A percentile compares a stretch with the other conserved stretches of the same genome.
phyloP scores from a whole-genome alignment of 345 rosid genomes.

The Sonneratia caseolaris region DNA sequence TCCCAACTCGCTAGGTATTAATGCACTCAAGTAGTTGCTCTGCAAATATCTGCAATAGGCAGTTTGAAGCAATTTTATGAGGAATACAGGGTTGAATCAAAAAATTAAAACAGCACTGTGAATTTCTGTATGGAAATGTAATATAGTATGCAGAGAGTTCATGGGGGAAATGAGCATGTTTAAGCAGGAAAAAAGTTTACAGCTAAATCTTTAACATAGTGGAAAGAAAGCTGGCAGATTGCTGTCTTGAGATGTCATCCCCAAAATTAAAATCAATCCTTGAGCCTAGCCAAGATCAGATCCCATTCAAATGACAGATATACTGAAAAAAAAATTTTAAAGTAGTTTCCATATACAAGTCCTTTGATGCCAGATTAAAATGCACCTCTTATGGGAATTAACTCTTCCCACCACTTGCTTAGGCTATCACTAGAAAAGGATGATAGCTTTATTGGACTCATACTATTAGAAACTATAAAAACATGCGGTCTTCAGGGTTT shows the following conservation, averaged over 20 bases:
- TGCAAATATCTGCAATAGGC: slow-evolving; percentile 57
- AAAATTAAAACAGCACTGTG: background rate
- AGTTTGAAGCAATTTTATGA: background rate
- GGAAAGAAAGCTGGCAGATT: no score
- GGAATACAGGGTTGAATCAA: background rate
- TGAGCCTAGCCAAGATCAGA: no score
- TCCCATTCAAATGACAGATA: no score
- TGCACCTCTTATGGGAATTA: background rate
- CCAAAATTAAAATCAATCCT: no score
- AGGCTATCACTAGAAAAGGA: background rate
- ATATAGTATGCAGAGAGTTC: background rate
- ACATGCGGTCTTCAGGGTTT: no score
- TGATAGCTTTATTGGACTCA: background rate
- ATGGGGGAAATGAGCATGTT: no score
- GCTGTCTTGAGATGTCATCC: no score
- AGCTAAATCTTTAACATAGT: no score
- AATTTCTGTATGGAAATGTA: no score
- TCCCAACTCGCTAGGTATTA: slow-evolving; percentile 73
- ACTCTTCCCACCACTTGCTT: background rate
- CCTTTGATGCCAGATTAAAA: background rate
- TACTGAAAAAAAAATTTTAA: background rate
- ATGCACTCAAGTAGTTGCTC: slow-evolving; percentile 74
- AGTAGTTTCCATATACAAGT: background rate
- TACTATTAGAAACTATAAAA: background rate
- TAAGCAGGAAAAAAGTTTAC: no score